Conservation (phyloP, 2,329 filamentous ascomycete species). For the Curvularia lunata region DNA sequence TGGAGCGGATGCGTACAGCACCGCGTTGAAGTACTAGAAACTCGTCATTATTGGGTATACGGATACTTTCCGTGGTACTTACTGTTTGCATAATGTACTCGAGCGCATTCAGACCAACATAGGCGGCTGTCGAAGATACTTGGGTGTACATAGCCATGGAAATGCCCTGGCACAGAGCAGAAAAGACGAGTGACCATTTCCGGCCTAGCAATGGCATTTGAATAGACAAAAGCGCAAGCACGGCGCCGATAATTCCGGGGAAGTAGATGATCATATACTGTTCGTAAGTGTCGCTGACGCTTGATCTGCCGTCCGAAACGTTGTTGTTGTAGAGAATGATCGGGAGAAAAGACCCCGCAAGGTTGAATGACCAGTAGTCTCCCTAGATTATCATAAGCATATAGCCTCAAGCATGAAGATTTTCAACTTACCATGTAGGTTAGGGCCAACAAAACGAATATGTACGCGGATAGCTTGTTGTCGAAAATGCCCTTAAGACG, state of each 20-base stretch:
- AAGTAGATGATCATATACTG: slow-evolving; percentile 43
- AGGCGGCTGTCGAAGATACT: slow-evolving; percentile 33
- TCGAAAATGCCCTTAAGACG: slow-evolving; percentile 39
- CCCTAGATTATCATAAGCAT: slow-evolving; percentile 18
- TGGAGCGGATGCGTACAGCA: slow-evolving; percentile 39
- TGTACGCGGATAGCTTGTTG: slow-evolving; percentile 34
- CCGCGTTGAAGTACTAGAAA: slow-evolving; percentile 37
- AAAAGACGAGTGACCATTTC: slow-evolving; percentile 40
- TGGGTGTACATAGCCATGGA: slow-evolving; percentile 44
- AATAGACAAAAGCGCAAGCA: slow-evolving; percentile 32
- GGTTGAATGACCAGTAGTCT: slow-evolving; percentile 44
- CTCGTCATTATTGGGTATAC: background rate
- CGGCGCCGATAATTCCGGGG: slow-evolving; percentile 36
- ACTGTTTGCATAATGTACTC: slow-evolving; percentile 45
- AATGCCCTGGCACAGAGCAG: slow-evolving; percentile 36
- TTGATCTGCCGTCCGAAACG: slow-evolving; percentile 29
- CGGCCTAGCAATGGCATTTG: slow-evolving; percentile 38
- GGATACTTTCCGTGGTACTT: background rate
- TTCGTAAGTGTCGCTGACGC: slow-evolving; percentile 35
- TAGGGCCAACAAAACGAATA: slow-evolving; percentile 34
- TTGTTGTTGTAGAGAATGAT: slow-evolving; percentile 41
- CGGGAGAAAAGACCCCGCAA: slow-evolving; percentile 35
- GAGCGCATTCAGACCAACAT: slow-evolving; percentile 38
- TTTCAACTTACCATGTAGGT: slow-evolving; percentile 30
- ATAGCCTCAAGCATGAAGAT: background rate